phyloP scores from a whole-genome alignment of 2,329 filamentous ascomycete genomes.

The Ascochyta clinopodiicola region DNA sequence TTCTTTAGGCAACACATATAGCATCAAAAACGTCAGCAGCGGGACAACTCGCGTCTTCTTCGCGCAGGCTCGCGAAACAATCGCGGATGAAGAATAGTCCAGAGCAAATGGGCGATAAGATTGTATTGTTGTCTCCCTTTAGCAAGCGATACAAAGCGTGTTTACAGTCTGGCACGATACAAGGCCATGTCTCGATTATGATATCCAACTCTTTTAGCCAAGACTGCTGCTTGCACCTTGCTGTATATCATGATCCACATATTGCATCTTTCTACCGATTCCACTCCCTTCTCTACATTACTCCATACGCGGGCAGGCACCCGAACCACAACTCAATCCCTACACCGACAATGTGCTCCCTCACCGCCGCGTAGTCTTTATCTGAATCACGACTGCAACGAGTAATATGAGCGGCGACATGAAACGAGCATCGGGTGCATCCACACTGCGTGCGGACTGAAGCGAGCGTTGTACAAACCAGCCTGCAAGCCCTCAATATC shows the following conservation, averaged over 20 bases:
- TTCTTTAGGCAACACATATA: conserved; percentile 83
- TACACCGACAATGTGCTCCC: neutral
- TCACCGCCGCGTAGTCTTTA: neutral
- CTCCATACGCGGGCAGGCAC: neutral
- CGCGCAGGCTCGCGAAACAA: conserved; percentile 77
- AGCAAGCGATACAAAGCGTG: neutral
- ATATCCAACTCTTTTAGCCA: neutral
- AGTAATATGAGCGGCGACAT: conserved; percentile 2
- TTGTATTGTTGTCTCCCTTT: neutral
- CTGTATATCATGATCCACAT: neutral
- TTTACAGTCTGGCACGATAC: neutral
- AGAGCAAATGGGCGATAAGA: neutral
- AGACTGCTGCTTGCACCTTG: neutral
- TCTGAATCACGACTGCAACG: neutral
- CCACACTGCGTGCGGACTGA: neutral
- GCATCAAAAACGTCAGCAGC: conserved; percentile 81
- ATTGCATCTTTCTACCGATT: neutral
- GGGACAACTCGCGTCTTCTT: conserved; percentile 84
- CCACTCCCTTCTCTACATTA: neutral
- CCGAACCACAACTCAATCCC: neutral
- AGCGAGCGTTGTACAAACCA: conserved; percentile 3
- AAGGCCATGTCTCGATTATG: neutral
- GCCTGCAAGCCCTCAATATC: conserved; percentile 5
- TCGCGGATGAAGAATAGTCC: conserved; percentile 21
- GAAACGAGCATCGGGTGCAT: conserved; percentile 2